These are phyloP conservation scores for Candida michaelii DNA, from an alignment of 805 yeast genomes.

Conservation along the genomic window DNA sequence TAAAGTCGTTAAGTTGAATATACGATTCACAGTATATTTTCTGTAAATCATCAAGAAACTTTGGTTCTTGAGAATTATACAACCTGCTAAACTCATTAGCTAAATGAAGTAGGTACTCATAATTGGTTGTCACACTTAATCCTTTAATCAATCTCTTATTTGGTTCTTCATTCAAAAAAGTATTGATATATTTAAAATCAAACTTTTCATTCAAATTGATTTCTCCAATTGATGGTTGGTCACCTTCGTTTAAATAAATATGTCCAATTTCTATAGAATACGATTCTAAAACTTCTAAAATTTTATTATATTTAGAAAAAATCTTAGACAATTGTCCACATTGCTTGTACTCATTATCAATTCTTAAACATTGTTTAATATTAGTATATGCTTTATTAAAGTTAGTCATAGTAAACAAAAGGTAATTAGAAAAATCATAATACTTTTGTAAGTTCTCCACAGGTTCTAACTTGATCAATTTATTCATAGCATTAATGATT, in stretches of 20 bases:
- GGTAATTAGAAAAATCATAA: conserved; percentile 25
- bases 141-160: conserved; percentile 22
- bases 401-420: conserved; percentile 51
- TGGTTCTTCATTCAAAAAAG: conserved; percentile 22
- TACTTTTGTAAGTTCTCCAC: conserved; percentile 25
- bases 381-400: conserved; percentile 51
- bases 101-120: conserved; percentile 41
- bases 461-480: conserved; percentile 29
- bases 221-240: conserved; percentile 21
- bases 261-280: conserved; percentile 40
- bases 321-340: conserved; percentile 61
- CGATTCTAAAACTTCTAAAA: conserved; percentile 40
- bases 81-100: conserved; percentile 26
- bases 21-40: conserved; percentile 43
- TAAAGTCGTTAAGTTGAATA: conserved; percentile 23
- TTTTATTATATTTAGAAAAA: conserved; percentile 44
- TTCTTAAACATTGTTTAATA: conserved; percentile 67
- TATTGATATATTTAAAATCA: conserved; percentile 22
- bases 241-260: conserved; percentile 18
- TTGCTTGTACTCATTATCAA: conserved; percentile 67
- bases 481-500: conserved; percentile 26
- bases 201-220: conserved; percentile 22
- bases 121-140: conserved; percentile 39
- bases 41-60: conserved; percentile 30
- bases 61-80: conserved; percentile 14